Evolutionary conservation across 2,329 filamentous ascomycete species (phyloP).

Genomic region (Alternaria infectoria): DNA sequence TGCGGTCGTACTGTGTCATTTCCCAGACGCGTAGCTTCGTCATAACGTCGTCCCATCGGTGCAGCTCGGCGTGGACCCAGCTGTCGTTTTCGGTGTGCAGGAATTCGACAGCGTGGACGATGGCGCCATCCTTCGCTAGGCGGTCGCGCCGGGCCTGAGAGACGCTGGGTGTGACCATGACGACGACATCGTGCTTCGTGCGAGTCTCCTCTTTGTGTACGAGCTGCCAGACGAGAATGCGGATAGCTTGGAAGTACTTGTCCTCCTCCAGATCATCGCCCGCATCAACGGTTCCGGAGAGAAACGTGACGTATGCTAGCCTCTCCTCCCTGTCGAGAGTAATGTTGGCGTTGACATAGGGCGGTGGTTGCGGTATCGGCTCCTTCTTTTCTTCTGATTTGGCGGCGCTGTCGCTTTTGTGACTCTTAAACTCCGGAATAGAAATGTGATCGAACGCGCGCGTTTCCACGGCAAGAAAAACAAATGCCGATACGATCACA

Average conservation of each 20-base stretch:
- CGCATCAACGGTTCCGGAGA: constrained; percentile 24
- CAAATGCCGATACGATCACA: not conserved
- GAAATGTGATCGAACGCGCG: not conserved
- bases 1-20: constrained; percentile 44
- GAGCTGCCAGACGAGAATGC: constrained; percentile 42
- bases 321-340: not conserved
- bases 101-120: constrained; percentile 31
- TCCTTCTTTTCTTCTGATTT: not conserved
- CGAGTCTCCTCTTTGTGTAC: constrained; percentile 31
- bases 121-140: constrained; percentile 36
- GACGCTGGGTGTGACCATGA: constrained; percentile 36
- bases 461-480: not conserved
- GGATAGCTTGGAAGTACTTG: constrained; percentile 35
- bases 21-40: constrained; percentile 50
- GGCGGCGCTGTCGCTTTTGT: not conserved
- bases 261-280: constrained; percentile 32
- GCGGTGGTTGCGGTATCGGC: not conserved
- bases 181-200: constrained; percentile 32
- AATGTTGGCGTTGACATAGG: not conserved
- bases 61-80: constrained; percentile 21
- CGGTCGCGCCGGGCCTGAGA: constrained; percentile 23
- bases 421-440: not conserved
- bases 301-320: constrained; percentile 35
- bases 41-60: constrained; percentile 45
- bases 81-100: constrained; percentile 21